Evolutionary conservation across 208 protist species (phyloP).

Genomic region (Trypanosoma rangeli): DNA sequence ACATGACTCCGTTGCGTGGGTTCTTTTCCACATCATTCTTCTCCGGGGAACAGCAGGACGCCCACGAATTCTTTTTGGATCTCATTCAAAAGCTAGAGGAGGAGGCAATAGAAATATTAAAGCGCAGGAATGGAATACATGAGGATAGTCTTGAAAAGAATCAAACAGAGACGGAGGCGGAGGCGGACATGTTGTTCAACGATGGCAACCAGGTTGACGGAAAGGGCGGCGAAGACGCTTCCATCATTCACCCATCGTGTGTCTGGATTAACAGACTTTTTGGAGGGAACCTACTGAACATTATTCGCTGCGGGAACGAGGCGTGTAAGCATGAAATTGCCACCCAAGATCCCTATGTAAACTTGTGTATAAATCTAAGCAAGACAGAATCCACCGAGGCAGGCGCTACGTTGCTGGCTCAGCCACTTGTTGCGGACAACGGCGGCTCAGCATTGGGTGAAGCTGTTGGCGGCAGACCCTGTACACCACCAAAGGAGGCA

Average conservation of each 20-base stretch:
- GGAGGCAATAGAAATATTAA: slow-evolving; percentile 45
- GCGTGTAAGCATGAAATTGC: slow-evolving; percentile 75
- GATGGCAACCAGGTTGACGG: slow-evolving; percentile 13
- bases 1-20: slow-evolving; percentile 31
- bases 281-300: slow-evolving; percentile 72
- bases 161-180: slow-evolving; percentile 1
- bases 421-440: not conserved
- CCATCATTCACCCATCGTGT: slow-evolving; percentile 11
- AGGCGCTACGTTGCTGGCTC: not conserved
- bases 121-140: not conserved
- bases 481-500: not conserved
- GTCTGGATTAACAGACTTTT: slow-evolving; percentile 73
- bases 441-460: not conserved
- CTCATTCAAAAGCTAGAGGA: slow-evolving; percentile 63
- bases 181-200: not conserved
- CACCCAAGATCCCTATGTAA: slow-evolving; percentile 68
- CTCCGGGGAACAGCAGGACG: slow-evolving; percentile 76
- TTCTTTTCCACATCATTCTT: slow-evolving; percentile 62
- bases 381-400: not conserved
- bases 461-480: not conserved
- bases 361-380: slow-evolving; percentile 43
- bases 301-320: slow-evolving; percentile 64
- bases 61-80: slow-evolving; percentile 76
- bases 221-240: not conserved
- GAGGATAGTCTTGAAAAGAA: slow-evolving; percentile 10